Base-by-base conservation (phyloP, 176 grass and related monocot species). In the Eragrostis nindensis region DNA sequence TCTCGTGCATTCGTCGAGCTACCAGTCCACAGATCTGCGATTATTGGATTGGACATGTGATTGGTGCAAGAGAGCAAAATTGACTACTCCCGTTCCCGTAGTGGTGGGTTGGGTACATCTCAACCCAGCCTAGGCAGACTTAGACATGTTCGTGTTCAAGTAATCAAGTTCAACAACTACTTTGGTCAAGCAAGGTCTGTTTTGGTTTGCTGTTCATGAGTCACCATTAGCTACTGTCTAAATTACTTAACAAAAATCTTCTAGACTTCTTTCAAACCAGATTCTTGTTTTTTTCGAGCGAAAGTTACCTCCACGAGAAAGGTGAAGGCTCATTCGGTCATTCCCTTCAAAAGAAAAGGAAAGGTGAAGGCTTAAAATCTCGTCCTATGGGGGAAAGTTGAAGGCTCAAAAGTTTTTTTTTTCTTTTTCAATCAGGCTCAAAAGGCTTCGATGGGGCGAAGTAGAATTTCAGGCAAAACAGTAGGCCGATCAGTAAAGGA, bases 41-140 rank as follows among this genome's bases (percentile, higher is more conserved):
- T 66, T 74, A 75, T 26, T 85, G 40, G 39, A 30, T 57, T 74
- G 18, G 61, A 15, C 54, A 40, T 75, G 59, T 26, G 45, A 49
- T n/a, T 78, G 14, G 30, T 7, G 71, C 53, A 63, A 52, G 71
- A 80, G 38, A 22, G 65, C 25, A 85, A 49, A 43, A 66, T 77
- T 82, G 82, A 71, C 78, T 60, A 53, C 0, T 45, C 12, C 50
- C 44, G 71, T 48, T 56, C 22, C 54, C 18, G 25, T 40, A 56
- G 21, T 72, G 71, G 65, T 89, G 83, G 82, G 87, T 85, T 85
- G 66, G 87, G 87, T 30, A 73, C 56, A 66, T 76, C 82, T 76
- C 87, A 89, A 89, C 87, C 50, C 65, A 85, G 29, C 38, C 6
- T 15, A 44, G 52, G 56, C 21, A 80, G 60, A 24, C 50, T 21